phyloP scores from a whole-genome alignment of 1,284 basidiomycete species.

The Fereydounia khargensis region DNA sequence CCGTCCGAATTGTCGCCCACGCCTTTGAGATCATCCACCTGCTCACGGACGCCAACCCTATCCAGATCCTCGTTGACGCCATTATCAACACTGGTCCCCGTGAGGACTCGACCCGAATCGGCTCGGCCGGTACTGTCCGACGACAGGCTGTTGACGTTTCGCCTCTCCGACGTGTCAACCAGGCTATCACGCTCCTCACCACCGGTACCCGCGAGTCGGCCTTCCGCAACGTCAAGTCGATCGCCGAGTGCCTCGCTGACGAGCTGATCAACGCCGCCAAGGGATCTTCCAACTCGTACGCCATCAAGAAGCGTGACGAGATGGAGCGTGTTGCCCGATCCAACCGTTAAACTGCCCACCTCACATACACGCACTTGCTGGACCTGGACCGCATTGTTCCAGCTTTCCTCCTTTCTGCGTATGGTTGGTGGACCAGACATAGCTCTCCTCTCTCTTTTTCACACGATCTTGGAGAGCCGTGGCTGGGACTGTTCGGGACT shows the following conservation, averaged over 20 bases:
- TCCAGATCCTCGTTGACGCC: conserved; percentile 96
- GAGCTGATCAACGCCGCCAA: conserved; percentile 99
- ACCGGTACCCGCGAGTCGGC: conserved; percentile 97
- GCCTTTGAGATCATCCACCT: conserved; percentile 99
- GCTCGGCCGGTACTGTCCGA: conserved; percentile 98
- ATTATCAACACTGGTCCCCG: conserved; percentile 99
- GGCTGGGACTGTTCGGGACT: background rate
- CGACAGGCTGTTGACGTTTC: conserved; percentile 99
- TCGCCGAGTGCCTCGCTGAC: conserved; percentile 92
- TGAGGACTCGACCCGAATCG: conserved; percentile 99
- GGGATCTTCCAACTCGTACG: conserved; percentile 99
- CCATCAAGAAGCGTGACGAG: conserved; percentile 92
- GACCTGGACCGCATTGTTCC: conserved; percentile 4
- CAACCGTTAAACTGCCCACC: conserved; percentile 92
- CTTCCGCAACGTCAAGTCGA: conserved; percentile 99
- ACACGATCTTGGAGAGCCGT: background rate
- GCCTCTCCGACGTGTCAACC: conserved; percentile 96
- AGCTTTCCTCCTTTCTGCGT: background rate
- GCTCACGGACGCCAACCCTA: conserved; percentile 99
- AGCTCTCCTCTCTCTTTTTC: no score
- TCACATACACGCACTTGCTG: no score
- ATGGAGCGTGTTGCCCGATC: conserved; percentile 99
- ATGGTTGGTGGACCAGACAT: background rate
- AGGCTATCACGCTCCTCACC: conserved; percentile 91
- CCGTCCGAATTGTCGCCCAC: conserved; percentile 98